phyloP scores from a whole-genome alignment of 176 grass and related monocot genomes.

The Areca catechu region DNA sequence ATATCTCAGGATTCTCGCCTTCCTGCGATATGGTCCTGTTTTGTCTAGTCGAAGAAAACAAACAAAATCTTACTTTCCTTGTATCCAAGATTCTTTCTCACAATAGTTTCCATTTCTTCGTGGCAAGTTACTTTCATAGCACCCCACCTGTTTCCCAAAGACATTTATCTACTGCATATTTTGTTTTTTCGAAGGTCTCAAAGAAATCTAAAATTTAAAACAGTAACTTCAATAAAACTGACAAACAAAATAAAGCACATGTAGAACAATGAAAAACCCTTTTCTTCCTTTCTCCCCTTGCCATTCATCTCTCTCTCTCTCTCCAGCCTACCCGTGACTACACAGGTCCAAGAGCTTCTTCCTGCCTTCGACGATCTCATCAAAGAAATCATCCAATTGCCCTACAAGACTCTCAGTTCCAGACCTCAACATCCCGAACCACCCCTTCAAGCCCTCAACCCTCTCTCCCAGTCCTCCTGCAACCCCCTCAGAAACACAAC shows the following conservation, averaged over 20 bases:
- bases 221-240: no score
- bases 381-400: conserved; percentile 94
- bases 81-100: conserved; percentile 3
- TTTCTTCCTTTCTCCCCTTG: neutral
- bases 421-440: conserved; percentile 60
- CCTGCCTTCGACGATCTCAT: conserved; percentile 97
- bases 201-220: no score
- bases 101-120: neutral
- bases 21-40: conserved; percentile 25
- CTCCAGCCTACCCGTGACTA: conserved; percentile 44
- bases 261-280: no score
- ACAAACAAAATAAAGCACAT: no score
- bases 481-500: conserved; percentile 16
- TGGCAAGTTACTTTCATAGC: no score
- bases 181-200: no score
- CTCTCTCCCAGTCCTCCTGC: conserved; percentile 35
- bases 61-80: conserved; percentile 62
- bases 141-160: no score
- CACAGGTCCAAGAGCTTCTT: conserved; percentile 95
- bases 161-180: no score
- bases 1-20: conserved; percentile 14
- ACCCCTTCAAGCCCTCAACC: conserved; percentile 63
- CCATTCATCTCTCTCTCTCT: conserved; percentile 4
- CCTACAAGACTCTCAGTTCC: conserved; percentile 80
- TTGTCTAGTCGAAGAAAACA: conserved; percentile 26